Conservation (phyloP, 2,329 filamentous ascomycete genomes). For the Penicillium sp. region DNA sequence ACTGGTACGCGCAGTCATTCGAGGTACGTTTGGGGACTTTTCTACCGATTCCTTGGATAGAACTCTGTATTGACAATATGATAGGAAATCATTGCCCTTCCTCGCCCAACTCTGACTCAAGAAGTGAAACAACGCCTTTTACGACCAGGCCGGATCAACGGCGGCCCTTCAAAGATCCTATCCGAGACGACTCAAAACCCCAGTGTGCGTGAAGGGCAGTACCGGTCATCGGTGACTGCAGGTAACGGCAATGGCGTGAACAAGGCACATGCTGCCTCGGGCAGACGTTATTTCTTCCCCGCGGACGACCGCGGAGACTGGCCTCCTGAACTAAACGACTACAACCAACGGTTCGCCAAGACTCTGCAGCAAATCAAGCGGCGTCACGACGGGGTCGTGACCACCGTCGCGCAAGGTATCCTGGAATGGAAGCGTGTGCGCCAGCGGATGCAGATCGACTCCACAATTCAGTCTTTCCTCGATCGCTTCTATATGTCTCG, state of each 20-base stretch:
- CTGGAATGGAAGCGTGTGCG: constrained; percentile 96
- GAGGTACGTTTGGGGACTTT: constrained; percentile 64
- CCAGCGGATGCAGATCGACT: constrained; percentile 97
- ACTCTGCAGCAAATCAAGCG: constrained; percentile 92
- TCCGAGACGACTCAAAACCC: constrained; percentile 87
- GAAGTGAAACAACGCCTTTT: constrained; percentile 80
- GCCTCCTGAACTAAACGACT: constrained; percentile 91
- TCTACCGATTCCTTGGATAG: neutral
- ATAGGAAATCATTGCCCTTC: constrained; percentile 84
- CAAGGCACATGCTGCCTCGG: constrained; percentile 50
- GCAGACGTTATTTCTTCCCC: constrained; percentile 81
- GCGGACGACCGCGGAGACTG: constrained; percentile 86
- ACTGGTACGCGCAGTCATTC: constrained; percentile 99
- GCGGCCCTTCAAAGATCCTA: constrained; percentile 66
- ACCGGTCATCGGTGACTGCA: constrained; percentile 54
- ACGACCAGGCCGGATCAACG: constrained; percentile 49
- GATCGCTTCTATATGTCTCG: constrained; percentile 99
- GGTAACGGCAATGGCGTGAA: constrained; percentile 52
- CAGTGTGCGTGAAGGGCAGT: constrained; percentile 81
- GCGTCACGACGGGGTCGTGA: constrained; percentile 94
- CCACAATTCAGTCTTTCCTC: constrained; percentile 94
- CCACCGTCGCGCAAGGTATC: constrained; percentile 96
- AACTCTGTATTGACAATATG: constrained; percentile 19
- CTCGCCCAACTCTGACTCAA: constrained; percentile 72
- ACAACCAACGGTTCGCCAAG: constrained; percentile 88